phyloP scores from a whole-genome alignment of 106 monocot species.

The Apostasia ramifera region DNA sequence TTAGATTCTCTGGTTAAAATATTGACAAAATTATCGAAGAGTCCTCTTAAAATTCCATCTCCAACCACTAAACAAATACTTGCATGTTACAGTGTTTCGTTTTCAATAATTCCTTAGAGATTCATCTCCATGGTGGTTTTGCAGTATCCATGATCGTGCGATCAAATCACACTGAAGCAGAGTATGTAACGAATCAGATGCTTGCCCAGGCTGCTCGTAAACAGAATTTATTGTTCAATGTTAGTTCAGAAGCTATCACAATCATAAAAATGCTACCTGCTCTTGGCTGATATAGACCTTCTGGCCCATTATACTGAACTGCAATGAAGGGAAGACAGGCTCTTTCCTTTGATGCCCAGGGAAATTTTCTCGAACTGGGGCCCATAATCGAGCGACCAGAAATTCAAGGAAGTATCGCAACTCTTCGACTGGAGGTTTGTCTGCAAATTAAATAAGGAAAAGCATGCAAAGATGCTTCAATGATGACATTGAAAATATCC shows the following conservation, averaged over 20 bases:
- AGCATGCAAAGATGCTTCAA: too few species aligned
- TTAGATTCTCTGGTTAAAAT: too few species aligned
- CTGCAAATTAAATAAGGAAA: constrained; percentile 20
- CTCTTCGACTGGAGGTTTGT: constrained; percentile 89
- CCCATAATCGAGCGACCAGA: constrained; percentile 74
- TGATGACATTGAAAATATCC: too few species aligned
- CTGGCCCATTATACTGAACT: constrained; percentile 90
- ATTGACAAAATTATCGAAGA: too few species aligned
- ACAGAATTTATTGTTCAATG: not conserved
- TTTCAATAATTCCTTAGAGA: too few species aligned
- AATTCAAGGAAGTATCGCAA: constrained; percentile 78
- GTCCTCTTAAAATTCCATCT: too few species aligned
- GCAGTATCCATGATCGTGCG: not conserved
- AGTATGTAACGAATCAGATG: not conserved
- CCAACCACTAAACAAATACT: too few species aligned
- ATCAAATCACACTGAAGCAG: not conserved
- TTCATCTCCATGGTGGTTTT: too few species aligned
- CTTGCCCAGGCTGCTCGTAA: not conserved
- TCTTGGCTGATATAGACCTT: constrained; percentile 88
- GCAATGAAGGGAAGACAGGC: constrained; percentile 81
- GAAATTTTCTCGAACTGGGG: constrained; percentile 50
- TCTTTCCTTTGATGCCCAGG: constrained; percentile 73
- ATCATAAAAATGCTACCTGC: constrained; percentile 37
- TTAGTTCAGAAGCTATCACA: not conserved
- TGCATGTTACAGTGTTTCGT: too few species aligned